These are phyloP conservation scores for Plasmodium vinckei DNA, from an alignment of 169 alveolate genomes.

Conservation along the genomic window DNA sequence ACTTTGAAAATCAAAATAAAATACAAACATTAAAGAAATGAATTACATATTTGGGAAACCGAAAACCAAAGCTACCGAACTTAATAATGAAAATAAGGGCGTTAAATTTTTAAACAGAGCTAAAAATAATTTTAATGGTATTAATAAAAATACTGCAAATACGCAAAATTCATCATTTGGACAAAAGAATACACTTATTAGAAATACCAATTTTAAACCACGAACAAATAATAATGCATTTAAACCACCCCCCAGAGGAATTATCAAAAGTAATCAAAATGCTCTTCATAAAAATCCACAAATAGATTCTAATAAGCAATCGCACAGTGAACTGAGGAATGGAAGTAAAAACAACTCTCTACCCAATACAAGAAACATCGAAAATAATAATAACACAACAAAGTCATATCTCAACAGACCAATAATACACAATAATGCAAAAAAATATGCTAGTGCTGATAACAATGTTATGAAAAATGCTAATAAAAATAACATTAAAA, in stretches of 20 bases:
- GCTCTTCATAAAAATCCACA: conserved; percentile 6
- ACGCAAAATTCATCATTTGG: neutral
- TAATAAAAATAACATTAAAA: neutral
- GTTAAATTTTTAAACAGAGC: conserved; percentile 51
- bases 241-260: conserved; percentile 37
- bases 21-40: conserved; percentile 30
- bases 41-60: conserved; percentile 44
- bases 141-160: conserved; percentile 14
- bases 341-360: conserved; percentile 10
- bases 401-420: conserved; percentile 14
- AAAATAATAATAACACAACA: neutral
- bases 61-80: conserved; percentile 47
- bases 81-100: conserved; percentile 55
- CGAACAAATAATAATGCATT: conserved; percentile 27
- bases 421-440: conserved; percentile 1
- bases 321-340: conserved; percentile 13
- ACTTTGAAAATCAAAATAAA: conserved; percentile 3
- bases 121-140: conserved; percentile 25
- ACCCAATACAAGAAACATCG: neutral
- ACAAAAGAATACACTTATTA: conserved; percentile 19
- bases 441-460: neutral
- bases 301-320: neutral
- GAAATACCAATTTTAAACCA: conserved; percentile 31
- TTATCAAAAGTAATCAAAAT: conserved; percentile 39
- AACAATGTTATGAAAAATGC: neutral